Evolutionary conservation across 129 eudicot species (phyloP).

Genomic region (Artemisia argyi): DNA sequence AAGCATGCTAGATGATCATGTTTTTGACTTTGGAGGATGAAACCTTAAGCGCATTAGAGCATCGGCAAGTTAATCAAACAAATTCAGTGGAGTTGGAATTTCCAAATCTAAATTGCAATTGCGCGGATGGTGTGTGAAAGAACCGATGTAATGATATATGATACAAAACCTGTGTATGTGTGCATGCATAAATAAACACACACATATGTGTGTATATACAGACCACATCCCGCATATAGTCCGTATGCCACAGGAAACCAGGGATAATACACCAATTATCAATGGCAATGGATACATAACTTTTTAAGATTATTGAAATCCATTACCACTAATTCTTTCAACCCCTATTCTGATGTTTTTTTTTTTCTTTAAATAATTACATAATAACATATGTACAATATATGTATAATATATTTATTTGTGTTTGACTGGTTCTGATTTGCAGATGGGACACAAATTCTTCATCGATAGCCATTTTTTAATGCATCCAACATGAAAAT

Average conservation of each 20-base stretch:
- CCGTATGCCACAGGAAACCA: neutral
- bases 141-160: too few relatives aligned
- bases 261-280: neutral
- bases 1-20: too few relatives aligned
- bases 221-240: neutral
- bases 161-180: too few relatives aligned
- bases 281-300: neutral
- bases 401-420: slow-evolving; percentile 2
- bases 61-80: too few relatives aligned
- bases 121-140: too few relatives aligned
- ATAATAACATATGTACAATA: slow-evolving; percentile 26
- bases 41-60: too few relatives aligned
- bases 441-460: slow-evolving; percentile 72
- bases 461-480: slow-evolving; percentile 63
- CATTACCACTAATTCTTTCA: slow-evolving; percentile 17
- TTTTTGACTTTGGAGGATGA: too few relatives aligned
- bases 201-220: neutral
- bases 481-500: slow-evolving; percentile 63
- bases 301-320: slow-evolving; percentile 10
- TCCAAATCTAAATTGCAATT: too few relatives aligned
- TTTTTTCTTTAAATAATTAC: slow-evolving; percentile 11
- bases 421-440: slow-evolving; percentile 34
- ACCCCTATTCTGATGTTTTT: slow-evolving; percentile 1
- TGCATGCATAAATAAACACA: neutral
- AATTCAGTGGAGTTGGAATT: too few relatives aligned